phyloP scores from a whole-genome alignment of 1,139 yeast species.

The Pichia sp. region DNA sequence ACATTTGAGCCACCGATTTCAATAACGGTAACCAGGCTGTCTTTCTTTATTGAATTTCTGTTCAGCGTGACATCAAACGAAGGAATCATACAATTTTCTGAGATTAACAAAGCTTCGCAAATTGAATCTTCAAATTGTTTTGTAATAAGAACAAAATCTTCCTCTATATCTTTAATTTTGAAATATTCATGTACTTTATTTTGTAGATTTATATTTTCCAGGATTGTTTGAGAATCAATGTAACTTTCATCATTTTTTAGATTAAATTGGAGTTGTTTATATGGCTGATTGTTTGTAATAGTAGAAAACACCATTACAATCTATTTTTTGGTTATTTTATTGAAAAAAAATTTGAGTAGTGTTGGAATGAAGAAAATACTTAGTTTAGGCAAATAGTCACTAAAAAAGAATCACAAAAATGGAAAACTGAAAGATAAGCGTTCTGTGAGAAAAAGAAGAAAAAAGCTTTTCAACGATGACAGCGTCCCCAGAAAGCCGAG shows the following conservation, averaged over 20 bases:
- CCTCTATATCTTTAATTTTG: conserved; percentile 1
- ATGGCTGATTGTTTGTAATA: neutral
- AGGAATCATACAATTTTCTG: conserved; percentile 9
- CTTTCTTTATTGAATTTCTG: neutral
- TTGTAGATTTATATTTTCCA: neutral
- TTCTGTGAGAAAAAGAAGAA: too few species aligned
- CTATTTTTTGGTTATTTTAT: too few species aligned
- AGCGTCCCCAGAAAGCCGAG: too few species aligned
- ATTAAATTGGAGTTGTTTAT: neutral
- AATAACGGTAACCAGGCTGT: conserved; percentile 3
- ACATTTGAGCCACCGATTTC: conserved; percentile 15
- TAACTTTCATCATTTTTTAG: neutral
- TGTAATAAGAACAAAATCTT: conserved; percentile 6
- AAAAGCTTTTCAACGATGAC: too few species aligned
- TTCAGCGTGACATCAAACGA: conserved; percentile 6
- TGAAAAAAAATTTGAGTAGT: neutral
- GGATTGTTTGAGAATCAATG: neutral
- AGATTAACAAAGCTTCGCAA: conserved; percentile 1
- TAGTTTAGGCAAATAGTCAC: too few species aligned
- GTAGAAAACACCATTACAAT: neutral
- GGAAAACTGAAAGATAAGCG: too few species aligned
- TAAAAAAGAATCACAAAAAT: too few species aligned
- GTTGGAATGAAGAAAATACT: too few species aligned
- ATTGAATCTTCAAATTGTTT: conserved; percentile 7
- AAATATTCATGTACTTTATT: neutral